Conservation (phyloP, 2,329 filamentous ascomycete genomes). For the Coniochaeta hoffmannii region DNA sequence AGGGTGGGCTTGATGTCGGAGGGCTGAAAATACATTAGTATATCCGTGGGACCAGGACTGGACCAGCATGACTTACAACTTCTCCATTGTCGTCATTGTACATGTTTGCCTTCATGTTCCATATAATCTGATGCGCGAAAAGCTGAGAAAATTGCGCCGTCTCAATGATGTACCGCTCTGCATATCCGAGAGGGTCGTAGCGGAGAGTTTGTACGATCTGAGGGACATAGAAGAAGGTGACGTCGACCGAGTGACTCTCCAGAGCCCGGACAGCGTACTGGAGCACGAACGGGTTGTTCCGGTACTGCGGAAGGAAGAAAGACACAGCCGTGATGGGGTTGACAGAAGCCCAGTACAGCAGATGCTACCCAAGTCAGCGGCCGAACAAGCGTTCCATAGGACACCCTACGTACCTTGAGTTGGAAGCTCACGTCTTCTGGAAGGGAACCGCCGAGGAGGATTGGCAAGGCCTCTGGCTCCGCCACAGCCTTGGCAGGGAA, state of each 20-base stretch:
- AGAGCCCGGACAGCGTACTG: conserved; percentile 96
- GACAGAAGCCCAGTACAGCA: conserved; percentile 87
- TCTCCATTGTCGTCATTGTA: conserved; percentile 94
- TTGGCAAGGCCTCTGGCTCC: conserved; percentile 74
- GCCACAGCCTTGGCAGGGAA: conserved; percentile 76
- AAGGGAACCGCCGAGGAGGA: conserved; percentile 70
- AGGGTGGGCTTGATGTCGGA: conserved; percentile 90
- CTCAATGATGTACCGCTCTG: conserved; percentile 93
- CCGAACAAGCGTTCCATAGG: conserved; percentile 1
- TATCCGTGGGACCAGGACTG: neutral
- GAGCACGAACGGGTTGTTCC: conserved; percentile 84
- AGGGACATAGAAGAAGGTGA: conserved; percentile 98
- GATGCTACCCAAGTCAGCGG: conserved; percentile 50
- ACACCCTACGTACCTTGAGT: conserved; percentile 56
- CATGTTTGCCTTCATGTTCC: conserved; percentile 99
- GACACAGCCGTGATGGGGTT: conserved; percentile 91
- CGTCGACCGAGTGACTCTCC: conserved; percentile 90
- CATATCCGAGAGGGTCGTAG: conserved; percentile 89
- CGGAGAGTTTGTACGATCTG: conserved; percentile 94
- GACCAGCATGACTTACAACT: conserved; percentile 48
- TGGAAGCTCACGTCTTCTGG: conserved; percentile 76
- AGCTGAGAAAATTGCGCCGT: conserved; percentile 96
- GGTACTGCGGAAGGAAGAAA: conserved; percentile 85
- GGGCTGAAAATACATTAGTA: conserved; percentile 40
- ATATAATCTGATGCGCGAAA: conserved; percentile 98